A percentile compares a stretch with the other conserved stretches of the same genome.
phyloP scores from a whole-genome alignment of 1,284 basidiomycete species.

The Inonotus obliquus region DNA sequence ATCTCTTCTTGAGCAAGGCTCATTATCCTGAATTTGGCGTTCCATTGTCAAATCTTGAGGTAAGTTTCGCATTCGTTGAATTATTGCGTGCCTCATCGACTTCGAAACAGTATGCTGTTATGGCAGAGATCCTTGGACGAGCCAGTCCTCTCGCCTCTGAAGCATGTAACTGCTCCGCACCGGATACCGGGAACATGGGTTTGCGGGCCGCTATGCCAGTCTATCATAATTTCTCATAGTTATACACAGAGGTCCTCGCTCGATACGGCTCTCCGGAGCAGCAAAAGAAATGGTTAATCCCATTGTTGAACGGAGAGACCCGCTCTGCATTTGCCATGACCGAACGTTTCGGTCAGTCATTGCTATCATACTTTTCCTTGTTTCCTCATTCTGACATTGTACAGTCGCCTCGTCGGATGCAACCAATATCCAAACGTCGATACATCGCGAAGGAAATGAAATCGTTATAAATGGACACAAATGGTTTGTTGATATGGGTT shows the following conservation, averaged over 20 bases:
- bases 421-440: slow-evolving; percentile 91
- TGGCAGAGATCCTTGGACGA: slow-evolving; percentile 92
- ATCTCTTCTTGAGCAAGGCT: slow-evolving; percentile 90
- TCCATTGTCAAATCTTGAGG: slow-evolving; percentile 91
- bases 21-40: slow-evolving; percentile 90
- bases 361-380: background rate
- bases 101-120: slow-evolving; percentile 77
- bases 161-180: slow-evolving; percentile 88
- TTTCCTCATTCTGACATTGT: slow-evolving; percentile 6
- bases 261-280: slow-evolving; percentile 88
- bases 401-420: slow-evolving; percentile 93
- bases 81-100: background rate
- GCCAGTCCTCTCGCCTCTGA: slow-evolving; percentile 80
- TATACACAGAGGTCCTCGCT: slow-evolving; percentile 82
- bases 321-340: slow-evolving; percentile 96
- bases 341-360: slow-evolving; percentile 70
- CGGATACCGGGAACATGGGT: slow-evolving; percentile 97
- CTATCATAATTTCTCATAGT: background rate
- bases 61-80: slow-evolving; percentile 31
- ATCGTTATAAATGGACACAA: slow-evolving; percentile 97
- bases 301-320: slow-evolving; percentile 88
- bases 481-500: slow-evolving; percentile 50
- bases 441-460: slow-evolving; percentile 80
- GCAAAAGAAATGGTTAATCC: slow-evolving; percentile 87
- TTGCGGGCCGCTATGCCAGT: slow-evolving; percentile 22